These are phyloP conservation scores for Canna indica DNA, from an alignment of 176 grass and related monocot species.

Conservation along the genomic window DNA sequence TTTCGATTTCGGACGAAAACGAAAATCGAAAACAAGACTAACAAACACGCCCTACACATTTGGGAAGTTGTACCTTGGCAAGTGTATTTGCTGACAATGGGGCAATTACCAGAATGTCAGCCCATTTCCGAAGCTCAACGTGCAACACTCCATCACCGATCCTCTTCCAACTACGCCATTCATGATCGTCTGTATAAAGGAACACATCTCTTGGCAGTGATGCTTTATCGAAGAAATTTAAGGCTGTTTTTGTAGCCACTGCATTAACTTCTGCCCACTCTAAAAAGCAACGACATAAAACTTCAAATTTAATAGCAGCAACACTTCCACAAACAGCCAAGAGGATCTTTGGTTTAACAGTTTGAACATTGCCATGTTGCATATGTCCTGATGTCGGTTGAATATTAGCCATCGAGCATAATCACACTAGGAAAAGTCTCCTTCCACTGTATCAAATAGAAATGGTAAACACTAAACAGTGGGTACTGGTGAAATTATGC, in stretches of 20 bases:
- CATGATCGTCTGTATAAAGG: slow-evolving; percentile 73
- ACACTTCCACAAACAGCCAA: slow-evolving; percentile 86
- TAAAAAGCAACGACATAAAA: slow-evolving; percentile 57
- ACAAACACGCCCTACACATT: no score
- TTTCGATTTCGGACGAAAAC: no score
- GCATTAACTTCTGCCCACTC: slow-evolving; percentile 85
- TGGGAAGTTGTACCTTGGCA: slow-evolving; percentile 47
- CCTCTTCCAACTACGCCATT: slow-evolving; percentile 92
- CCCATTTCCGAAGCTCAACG: slow-evolving; percentile 91
- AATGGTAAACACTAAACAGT: not conserved
- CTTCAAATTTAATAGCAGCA: slow-evolving; percentile 88
- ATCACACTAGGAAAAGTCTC: not conserved
- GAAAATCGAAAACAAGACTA: not conserved
- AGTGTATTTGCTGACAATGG: slow-evolving; percentile 87
- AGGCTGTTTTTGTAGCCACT: slow-evolving; percentile 46
- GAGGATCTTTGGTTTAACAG: slow-evolving; percentile 54
- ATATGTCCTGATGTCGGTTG: slow-evolving; percentile 30
- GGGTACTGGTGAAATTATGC: not conserved
- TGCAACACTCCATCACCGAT: slow-evolving; percentile 87
- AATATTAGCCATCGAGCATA: slow-evolving; percentile 33
- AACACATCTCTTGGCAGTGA: slow-evolving; percentile 42
- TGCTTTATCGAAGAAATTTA: slow-evolving; percentile 62
- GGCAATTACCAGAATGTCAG: slow-evolving; percentile 76
- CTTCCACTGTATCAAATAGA: not conserved
- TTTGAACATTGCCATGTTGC: slow-evolving; percentile 19